Conservation (phyloP, 768 basidiomycete genomes). For the Russula compacta region DNA sequence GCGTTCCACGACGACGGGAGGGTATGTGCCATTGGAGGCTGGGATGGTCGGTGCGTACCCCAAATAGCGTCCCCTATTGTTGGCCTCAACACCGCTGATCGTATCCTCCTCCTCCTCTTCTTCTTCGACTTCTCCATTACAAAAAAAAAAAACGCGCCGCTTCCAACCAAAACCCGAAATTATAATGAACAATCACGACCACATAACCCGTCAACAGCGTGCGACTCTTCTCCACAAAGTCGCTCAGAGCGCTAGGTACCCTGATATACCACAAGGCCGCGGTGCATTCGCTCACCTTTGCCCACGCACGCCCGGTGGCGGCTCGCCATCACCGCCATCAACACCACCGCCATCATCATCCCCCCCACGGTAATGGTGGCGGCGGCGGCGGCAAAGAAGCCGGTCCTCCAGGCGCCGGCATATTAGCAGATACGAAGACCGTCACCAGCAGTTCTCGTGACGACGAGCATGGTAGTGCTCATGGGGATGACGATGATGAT, state of each 20-base stretch:
- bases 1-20: constrained; percentile 65
- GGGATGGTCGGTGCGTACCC: constrained; percentile 78
- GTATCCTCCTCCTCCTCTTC: background rate
- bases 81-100: background rate
- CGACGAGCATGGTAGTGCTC: background rate
- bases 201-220: constrained; percentile 37
- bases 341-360: background rate
- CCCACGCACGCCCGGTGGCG: constrained; percentile 21
- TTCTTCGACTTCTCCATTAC: background rate
- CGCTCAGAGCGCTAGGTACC: constrained; percentile 76
- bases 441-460: background rate
- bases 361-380: too few relatives aligned
- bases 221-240: constrained; percentile 72
- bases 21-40: constrained; percentile 83
- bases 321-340: background rate
- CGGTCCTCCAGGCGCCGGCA: background rate
- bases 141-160: background rate
- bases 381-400: background rate
- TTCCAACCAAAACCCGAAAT: background rate
- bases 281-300: constrained; percentile 71
- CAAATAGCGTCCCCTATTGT: background rate
- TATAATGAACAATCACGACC: background rate
- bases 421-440: background rate
- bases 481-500: background rate
- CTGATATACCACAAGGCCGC: constrained; percentile 73